Conservation (phyloP, 495 filamentous ascomycete genomes). For the Lasiosphaeris hirsuta region DNA sequence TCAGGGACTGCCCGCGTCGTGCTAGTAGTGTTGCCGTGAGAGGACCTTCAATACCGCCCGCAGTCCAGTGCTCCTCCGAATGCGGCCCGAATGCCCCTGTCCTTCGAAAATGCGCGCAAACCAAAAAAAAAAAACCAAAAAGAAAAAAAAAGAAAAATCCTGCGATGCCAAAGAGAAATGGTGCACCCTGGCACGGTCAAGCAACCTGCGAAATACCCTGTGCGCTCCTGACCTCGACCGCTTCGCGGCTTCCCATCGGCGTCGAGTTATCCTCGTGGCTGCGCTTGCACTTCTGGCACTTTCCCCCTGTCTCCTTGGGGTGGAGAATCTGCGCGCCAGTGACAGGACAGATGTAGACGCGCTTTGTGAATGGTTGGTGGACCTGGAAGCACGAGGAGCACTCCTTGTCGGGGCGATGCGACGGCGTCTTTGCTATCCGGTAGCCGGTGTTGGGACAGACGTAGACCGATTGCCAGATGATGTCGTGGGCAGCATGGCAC, state of each 20-base stretch:
- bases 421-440: conserved; percentile 21
- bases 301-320: conserved; percentile 26
- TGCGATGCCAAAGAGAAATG: no score
- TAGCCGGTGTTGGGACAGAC: conserved; percentile 36
- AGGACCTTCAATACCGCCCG: no score
- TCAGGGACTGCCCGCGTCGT: no score
- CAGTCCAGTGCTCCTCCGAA: no score
- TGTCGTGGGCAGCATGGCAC: conserved; percentile 31
- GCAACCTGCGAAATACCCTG: background rate
- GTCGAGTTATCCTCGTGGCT: conserved; percentile 31
- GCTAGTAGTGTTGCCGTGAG: no score
- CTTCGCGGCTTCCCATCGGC: conserved; percentile 25
- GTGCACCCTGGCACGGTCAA: background rate
- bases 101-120: no score
- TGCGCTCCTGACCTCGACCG: background rate
- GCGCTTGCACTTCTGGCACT: conserved; percentile 25
- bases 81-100: no score
- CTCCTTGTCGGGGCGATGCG: conserved; percentile 22
- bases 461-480: conserved; percentile 34
- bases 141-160: no score
- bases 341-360: conserved; percentile 32
- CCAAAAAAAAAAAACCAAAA: no score
- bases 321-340: conserved; percentile 29
- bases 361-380: conserved; percentile 29
- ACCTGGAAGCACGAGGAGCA: conserved; percentile 33